Evolutionary conservation across 164 flowering plant genomes (phyloP).

Genomic region (Magnolia kwangsiensis): DNA sequence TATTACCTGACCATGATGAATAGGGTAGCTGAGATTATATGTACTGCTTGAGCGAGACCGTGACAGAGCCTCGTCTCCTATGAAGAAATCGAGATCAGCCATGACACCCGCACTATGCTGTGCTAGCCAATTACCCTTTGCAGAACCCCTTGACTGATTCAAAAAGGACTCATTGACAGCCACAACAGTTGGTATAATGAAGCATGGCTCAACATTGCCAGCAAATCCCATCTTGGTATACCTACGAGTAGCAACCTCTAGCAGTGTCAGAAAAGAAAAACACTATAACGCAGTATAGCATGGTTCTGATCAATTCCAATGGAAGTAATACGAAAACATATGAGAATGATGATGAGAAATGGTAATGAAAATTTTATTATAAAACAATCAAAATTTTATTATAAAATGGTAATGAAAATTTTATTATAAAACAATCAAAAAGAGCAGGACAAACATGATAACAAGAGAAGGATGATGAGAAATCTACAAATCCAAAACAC

Average conservation of each 20-base stretch:
- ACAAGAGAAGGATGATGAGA: too few species aligned
- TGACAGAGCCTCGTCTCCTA: slow-evolving; percentile 86
- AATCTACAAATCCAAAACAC: too few species aligned
- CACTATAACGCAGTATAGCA: background rate
- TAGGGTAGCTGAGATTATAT: slow-evolving; percentile 82
- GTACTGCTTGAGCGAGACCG: slow-evolving; percentile 69
- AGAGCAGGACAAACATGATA: too few species aligned
- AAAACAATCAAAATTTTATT: too few species aligned
- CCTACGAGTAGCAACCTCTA: slow-evolving; percentile 33
- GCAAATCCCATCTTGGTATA: slow-evolving; percentile 77
- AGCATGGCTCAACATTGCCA: slow-evolving; percentile 26
- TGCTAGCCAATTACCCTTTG: slow-evolving; percentile 71
- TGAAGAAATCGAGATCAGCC: slow-evolving; percentile 97
- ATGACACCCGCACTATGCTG: slow-evolving; percentile 95
- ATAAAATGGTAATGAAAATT: too few species aligned
- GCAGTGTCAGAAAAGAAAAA: background rate
- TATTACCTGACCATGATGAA: slow-evolving; percentile 63
- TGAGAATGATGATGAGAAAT: too few species aligned
- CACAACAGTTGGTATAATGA: slow-evolving; percentile 52
- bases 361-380: too few species aligned
- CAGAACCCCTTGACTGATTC: slow-evolving; percentile 57
- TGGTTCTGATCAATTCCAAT: background rate
- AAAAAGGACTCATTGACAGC: slow-evolving; percentile 86
- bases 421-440: too few species aligned
- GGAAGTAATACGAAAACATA: background rate